These are phyloP conservation scores for Plasmodium berghei DNA, from an alignment of 169 alveolate genomes.

Conservation along the genomic window DNA sequence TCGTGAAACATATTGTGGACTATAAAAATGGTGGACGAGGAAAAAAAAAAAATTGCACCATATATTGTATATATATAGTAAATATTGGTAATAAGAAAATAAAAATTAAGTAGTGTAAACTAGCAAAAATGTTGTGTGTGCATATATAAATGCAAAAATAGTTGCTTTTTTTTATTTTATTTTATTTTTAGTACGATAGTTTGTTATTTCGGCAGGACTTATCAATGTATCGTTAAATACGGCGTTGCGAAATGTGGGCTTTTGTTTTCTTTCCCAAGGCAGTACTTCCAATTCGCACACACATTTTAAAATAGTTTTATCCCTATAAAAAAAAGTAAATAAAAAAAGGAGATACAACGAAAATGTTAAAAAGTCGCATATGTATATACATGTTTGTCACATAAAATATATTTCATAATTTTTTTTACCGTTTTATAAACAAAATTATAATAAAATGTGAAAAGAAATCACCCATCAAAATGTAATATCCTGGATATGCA, in stretches of 20 bases:
- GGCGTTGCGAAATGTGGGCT: conserved; percentile 25
- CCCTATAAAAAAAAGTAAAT: conserved; percentile 15
- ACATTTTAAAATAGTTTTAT: conserved; percentile 40
- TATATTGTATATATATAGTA: neutral
- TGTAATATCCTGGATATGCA: conserved; percentile 49
- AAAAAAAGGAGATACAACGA: neutral
- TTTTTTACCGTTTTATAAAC: conserved; percentile 59
- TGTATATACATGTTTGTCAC: neutral
- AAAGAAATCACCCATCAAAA: conserved; percentile 36
- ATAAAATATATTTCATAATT: neutral
- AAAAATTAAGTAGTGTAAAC: neutral
- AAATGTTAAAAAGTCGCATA: neutral
- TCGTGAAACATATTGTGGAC: conserved; percentile 40
- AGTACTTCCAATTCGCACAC: conserved; percentile 63
- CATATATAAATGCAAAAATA: neutral
- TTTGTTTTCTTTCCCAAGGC: conserved; percentile 65
- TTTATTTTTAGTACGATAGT: conserved; percentile 25
- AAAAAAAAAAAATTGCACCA: neutral
- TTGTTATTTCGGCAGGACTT: conserved; percentile 69
- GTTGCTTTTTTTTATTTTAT: too few species aligned
- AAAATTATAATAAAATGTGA: conserved; percentile 37
- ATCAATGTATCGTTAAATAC: conserved; percentile 50
- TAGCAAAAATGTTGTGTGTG: neutral
- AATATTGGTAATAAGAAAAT: neutral
- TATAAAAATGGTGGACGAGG: neutral